Evolutionary conservation across 2,329 filamentous ascomycete species (phyloP).

Genomic region (Pseudogymnoascus sp.): DNA sequence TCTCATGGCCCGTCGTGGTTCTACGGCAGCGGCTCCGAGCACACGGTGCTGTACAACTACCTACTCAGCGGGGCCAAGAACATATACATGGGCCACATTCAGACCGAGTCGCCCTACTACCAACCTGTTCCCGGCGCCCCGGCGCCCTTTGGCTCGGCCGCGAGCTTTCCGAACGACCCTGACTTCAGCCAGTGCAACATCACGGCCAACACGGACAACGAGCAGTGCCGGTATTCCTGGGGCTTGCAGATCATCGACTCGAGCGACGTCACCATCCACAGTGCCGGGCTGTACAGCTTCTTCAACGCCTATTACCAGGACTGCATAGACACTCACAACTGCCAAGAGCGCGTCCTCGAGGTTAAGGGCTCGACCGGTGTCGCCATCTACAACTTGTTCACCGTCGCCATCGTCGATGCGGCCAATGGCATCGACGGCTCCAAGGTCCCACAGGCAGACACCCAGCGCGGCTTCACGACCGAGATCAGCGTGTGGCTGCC

Average conservation of each 20-base stretch:
- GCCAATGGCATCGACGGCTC: constrained; percentile 15
- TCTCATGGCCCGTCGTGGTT: constrained; percentile 65
- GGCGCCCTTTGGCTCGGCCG: constrained; percentile 30
- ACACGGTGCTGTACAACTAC: constrained; percentile 68
- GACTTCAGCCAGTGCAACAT: constrained; percentile 38
- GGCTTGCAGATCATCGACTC: constrained; percentile 52
- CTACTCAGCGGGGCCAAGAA: constrained; percentile 35
- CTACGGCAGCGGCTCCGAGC: constrained; percentile 63
- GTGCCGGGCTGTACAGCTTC: constrained; percentile 48
- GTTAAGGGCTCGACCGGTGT: constrained; percentile 17
- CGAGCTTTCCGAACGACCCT: constrained; percentile 39
- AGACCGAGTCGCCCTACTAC: constrained; percentile 43
- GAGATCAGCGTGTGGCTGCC: constrained; percentile 13
- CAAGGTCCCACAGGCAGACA: constrained; percentile 19
- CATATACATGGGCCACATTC: constrained; percentile 35
- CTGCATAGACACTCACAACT: constrained; percentile 40
- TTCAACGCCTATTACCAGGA: constrained; percentile 48
- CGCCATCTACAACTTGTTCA: constrained; percentile 20
- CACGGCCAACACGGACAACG: constrained; percentile 22
- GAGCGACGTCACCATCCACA: constrained; percentile 39
- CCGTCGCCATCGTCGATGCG: constrained; percentile 15
- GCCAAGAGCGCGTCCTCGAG: constrained; percentile 33
- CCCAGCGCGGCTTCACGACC: constrained; percentile 12
- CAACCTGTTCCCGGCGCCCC: constrained; percentile 36
- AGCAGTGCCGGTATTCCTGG: constrained; percentile 50